phyloP scores from a whole-genome alignment of 2,329 filamentous ascomycete genomes.

The Trichoderma cornu-damae region DNA sequence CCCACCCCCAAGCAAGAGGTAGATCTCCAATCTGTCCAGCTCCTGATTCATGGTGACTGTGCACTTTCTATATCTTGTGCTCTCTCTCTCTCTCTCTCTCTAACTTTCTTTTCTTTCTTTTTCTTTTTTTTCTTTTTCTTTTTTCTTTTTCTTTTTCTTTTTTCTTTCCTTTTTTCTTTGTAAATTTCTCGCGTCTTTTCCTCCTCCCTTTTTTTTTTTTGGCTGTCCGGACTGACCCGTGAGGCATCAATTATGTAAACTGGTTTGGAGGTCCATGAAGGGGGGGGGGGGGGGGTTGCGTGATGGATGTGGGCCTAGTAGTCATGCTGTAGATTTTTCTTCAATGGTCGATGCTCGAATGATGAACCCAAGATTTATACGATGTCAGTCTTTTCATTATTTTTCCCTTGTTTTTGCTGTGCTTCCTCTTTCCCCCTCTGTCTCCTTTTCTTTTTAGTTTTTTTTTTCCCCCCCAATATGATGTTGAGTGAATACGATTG shows the following conservation, averaged over 20 bases:
- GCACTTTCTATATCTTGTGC: neutral
- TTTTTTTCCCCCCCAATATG: too few species aligned
- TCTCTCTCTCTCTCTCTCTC: neutral
- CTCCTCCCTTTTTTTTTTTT: neutral
- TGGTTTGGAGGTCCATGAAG: neutral
- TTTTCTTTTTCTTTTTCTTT: neutral
- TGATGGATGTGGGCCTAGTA: neutral
- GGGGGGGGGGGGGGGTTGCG: neutral
- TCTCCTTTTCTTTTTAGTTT: too few species aligned
- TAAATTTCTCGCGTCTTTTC: neutral
- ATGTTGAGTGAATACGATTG: too few species aligned
- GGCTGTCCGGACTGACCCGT: neutral
- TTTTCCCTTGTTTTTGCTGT: neutral
- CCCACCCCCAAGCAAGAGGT: neutral
- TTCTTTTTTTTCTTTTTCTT: neutral
- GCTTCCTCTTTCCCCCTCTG: neutral
- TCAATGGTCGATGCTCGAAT: neutral
- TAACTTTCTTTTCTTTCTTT: too few species aligned
- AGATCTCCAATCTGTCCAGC: neutral
- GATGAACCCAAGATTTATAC: neutral
- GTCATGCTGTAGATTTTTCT: neutral
- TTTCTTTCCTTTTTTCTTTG: neutral
- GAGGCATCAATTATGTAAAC: conserved; percentile 2
- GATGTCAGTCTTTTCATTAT: too few species aligned
- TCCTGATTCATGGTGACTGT: neutral